Evolutionary conservation across 441 rosid species (phyloP), one percentile per base, ranked within the genome.

Genomic region (Gossypium gossypioides): DNA sequence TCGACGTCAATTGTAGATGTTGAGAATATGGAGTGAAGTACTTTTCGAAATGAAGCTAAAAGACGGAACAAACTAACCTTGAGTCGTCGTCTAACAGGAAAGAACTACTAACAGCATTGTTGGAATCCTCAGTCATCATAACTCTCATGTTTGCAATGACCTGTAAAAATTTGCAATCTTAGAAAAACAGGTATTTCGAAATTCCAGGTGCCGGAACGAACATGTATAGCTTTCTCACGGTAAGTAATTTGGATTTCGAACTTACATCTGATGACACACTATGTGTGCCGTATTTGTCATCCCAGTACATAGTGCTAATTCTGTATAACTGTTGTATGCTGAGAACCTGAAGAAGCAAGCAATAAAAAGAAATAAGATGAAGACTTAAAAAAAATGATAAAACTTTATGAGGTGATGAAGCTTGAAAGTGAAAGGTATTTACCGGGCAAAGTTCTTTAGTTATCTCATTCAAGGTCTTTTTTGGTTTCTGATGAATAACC

Each of bases 301-400:
- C 93, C 81, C 84, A 86, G 76, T 86, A 88, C 91, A 86, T 86
- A 40, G 88, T 84, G 79, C 89, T 81, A 79, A 86, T 88, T 82
- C 89, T 74, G 75, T 88, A 86, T 51, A 85, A 60, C 66, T 86
- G 93, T 63, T 84, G 87, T 72, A 86, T 72, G 82, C 89, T 84
- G 65, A 88, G 91, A 57, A 81, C 89, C 93, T 88, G 84, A 68
- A 54, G 27, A 54, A 58, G 42, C 61, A 51, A 29, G 50, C 42
- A 65, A 51, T 16, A 64, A 2, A 5, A 58, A 9, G n/a, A 54
- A 27, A 44, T 54, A n/a, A 22, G 59, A 58, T 21, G 74, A 15
- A 74, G 63, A 71, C 50, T 52, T 16, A 6, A 1, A 29, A 4
- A 3, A 10, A 2, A 10, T 24, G 22, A 60, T 13, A 22, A 51